Percentiles rank a stretch among this genome's conserved stretches.
These are phyloP conservation scores for Blastocystis hominis DNA, from an alignment of 352 stramenopile species.

Conservation along the genomic window DNA sequence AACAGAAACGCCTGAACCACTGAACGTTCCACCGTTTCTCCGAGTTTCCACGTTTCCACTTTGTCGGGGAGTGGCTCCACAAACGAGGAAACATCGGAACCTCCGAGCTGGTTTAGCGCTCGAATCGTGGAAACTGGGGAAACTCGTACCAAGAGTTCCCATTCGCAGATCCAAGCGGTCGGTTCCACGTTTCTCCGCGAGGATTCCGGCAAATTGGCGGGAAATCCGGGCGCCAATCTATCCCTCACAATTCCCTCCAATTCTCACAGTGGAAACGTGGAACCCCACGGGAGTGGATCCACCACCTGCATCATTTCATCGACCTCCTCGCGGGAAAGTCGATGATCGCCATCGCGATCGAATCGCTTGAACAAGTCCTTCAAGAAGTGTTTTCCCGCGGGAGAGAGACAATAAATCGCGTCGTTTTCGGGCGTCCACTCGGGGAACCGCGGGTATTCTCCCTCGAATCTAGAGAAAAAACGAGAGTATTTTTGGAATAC, in stretches of 20 bases:
- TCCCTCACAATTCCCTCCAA: neutral
- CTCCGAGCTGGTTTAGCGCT: neutral
- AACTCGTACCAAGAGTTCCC: neutral
- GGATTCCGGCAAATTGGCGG: neutral
- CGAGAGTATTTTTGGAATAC: neutral
- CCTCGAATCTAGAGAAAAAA: neutral
- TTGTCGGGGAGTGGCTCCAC: neutral
- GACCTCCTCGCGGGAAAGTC: neutral
- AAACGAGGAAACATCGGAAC: neutral
- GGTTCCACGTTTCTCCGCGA: neutral
- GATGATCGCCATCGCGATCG: neutral
- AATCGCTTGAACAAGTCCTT: neutral
- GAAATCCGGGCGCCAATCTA: neutral
- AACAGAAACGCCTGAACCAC: slow-evolving; percentile 21
- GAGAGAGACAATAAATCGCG: neutral
- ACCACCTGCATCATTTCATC: neutral
- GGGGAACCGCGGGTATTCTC: neutral
- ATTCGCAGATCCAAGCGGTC: slow-evolving; percentile 1
- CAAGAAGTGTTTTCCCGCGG: neutral
- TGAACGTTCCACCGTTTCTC: neutral
- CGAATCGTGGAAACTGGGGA: neutral
- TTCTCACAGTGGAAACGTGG: neutral
- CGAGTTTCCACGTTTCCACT: neutral
- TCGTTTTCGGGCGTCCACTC: neutral
- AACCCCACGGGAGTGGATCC: neutral